phyloP scores from a whole-genome alignment of 2,329 filamentous ascomycete genomes.

The Neurospora sp. region DNA sequence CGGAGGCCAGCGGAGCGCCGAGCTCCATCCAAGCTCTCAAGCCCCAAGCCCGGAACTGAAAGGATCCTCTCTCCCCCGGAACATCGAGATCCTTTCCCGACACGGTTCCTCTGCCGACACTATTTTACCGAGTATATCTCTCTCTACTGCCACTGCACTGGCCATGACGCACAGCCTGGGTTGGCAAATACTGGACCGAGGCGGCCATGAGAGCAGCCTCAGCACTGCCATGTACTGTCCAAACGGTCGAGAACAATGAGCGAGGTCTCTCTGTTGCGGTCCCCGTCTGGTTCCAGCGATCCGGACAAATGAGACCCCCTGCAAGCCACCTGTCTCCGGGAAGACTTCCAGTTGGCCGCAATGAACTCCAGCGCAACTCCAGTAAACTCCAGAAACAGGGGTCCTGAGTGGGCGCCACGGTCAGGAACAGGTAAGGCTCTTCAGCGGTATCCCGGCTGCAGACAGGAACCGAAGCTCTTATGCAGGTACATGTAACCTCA shows the following conservation, averaged over 20 bases:
- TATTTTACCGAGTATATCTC: not conserved
- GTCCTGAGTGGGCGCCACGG: not conserved
- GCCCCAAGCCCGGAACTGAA: not conserved
- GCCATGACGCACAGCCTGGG: not conserved
- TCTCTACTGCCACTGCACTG: not conserved
- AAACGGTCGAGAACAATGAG: not conserved
- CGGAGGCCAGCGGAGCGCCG: not conserved
- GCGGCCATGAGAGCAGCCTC: not conserved
- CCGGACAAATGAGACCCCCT: conserved; percentile 10
- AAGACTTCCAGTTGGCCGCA: conserved; percentile 17
- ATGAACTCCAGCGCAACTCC: not conserved
- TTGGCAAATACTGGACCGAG: not conserved
- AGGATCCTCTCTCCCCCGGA: not conserved
- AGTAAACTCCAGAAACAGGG: conserved; percentile 1
- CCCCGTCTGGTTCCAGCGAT: conserved; percentile 9
- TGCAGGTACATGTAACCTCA: not conserved
- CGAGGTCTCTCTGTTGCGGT: not conserved
- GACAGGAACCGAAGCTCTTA: not conserved
- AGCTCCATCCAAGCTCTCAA: not conserved
- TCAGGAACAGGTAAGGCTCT: not conserved
- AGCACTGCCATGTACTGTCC: not conserved
- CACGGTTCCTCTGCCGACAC: not conserved
- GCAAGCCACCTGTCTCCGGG: conserved; percentile 12
- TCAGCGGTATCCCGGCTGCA: not conserved
- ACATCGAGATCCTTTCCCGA: not conserved